Conservation (phyloP, 2,329 filamentous ascomycete genomes). For the Aspergillus piperis region DNA sequence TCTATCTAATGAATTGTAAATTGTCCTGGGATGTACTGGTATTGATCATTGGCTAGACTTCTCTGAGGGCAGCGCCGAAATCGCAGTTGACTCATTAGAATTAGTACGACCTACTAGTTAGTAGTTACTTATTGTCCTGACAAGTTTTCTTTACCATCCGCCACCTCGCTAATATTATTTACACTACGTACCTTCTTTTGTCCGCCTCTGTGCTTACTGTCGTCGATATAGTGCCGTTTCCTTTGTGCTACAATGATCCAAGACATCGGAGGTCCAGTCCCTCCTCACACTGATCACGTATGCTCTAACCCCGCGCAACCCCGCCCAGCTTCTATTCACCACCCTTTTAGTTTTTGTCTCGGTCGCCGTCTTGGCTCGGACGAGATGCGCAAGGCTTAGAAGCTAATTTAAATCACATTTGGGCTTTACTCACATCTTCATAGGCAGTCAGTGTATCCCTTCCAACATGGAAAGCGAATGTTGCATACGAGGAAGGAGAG, state of each 20-base stretch:
- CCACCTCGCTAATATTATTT: background rate
- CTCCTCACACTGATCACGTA: slow-evolving; percentile 76
- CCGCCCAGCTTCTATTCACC: slow-evolving; percentile 8
- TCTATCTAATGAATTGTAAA: background rate
- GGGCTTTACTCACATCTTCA: slow-evolving; percentile 10
- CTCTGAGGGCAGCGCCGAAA: slow-evolving; percentile 18
- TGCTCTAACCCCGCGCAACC: slow-evolving; percentile 40
- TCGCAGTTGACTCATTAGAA: slow-evolving; percentile 15
- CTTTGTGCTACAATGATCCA: slow-evolving; percentile 35
- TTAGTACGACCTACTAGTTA: background rate
- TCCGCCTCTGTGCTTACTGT: background rate
- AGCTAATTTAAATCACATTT: background rate
- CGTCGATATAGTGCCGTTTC: background rate
- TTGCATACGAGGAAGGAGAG: slow-evolving; percentile 92
- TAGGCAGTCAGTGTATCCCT: slow-evolving; percentile 95
- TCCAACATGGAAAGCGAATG: slow-evolving; percentile 86
- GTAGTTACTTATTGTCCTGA: background rate
- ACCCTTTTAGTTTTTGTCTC: background rate
- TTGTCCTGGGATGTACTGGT: background rate
- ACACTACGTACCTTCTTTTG: background rate
- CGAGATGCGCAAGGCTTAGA: background rate
- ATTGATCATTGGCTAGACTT: slow-evolving; percentile 11
- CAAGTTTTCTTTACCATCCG: background rate
- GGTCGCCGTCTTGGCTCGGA: background rate
- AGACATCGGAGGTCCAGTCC: slow-evolving; percentile 68